These are phyloP conservation scores for Parietichytrium sp. DNA, from an alignment of 108 stramenopile species.

Conservation along the genomic window DNA sequence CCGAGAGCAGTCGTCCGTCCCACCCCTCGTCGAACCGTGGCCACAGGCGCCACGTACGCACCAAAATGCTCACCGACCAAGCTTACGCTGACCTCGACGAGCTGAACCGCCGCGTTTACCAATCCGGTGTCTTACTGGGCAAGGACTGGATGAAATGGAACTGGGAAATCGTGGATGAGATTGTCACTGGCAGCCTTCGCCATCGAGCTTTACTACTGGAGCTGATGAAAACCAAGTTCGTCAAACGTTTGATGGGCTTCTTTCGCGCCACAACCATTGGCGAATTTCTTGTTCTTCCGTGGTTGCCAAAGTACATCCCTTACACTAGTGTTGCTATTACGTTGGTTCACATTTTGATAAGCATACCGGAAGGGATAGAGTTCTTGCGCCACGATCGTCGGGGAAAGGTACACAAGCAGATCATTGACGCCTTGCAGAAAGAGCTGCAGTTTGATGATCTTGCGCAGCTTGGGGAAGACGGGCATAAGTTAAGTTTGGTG, in stretches of 20 bases:
- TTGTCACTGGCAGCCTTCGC: neutral
- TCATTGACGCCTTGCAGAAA: neutral
- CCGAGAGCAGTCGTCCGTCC: neutral
- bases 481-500: too few relatives aligned
- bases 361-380: neutral
- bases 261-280: neutral
- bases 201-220: conserved; percentile 4
- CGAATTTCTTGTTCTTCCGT: neutral
- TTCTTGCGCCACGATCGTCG: conserved; percentile 35
- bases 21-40: neutral
- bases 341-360: neutral
- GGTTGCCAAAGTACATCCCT: neutral
- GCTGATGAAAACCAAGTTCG: conserved; percentile 23
- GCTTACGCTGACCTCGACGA: conserved; percentile 18
- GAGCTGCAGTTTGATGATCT: conserved; percentile 25
- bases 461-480: too few relatives aligned
- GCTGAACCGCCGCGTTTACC: conserved; percentile 5
- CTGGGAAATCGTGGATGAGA: conserved; percentile 1
- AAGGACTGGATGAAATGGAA: conserved; percentile 26
- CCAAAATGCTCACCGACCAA: neutral
- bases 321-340: neutral
- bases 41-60: conserved; percentile 9
- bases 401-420: neutral
- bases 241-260: conserved; percentile 12
- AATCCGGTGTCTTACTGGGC: conserved; percentile 14